phyloP scores from a whole-genome alignment of 495 filamentous ascomycete genomes.

The Parachaetomium inaequale region DNA sequence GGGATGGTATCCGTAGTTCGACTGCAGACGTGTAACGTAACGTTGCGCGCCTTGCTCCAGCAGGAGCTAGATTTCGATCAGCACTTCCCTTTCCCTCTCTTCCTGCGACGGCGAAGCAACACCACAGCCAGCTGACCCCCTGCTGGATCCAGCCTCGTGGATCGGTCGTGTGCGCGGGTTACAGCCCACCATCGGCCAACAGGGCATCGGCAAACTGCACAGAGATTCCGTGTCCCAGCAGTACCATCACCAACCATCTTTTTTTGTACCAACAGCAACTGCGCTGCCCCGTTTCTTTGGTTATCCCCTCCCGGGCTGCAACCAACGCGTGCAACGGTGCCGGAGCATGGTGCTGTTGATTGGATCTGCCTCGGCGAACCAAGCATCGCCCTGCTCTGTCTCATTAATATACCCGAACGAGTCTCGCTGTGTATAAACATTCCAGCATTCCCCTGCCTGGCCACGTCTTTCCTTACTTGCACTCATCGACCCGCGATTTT shows the following conservation, averaged over 20 bases:
- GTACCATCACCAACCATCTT: background rate
- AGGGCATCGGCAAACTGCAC: background rate
- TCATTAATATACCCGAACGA: conserved; percentile 12
- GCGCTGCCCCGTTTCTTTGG: conserved; percentile 3
- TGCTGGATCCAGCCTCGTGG: conserved; percentile 9
- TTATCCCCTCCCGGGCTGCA: conserved; percentile 6
- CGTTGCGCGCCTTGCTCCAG: conserved; percentile 29
- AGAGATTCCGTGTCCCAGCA: background rate
- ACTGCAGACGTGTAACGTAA: conserved; percentile 31
- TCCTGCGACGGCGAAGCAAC: background rate
- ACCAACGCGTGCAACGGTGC: conserved; percentile 18
- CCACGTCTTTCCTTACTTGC: background rate
- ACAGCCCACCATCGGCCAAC: background rate
- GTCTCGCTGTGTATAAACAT: conserved; percentile 13
- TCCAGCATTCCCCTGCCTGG: conserved; percentile 2
- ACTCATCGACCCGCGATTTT: background rate
- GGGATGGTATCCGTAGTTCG: background rate
- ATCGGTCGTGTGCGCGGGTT: conserved; percentile 2
- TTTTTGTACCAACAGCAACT: conserved; percentile 5
- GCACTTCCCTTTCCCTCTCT: background rate
- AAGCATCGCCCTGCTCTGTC: conserved; percentile 12
- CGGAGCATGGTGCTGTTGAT: conserved; percentile 3
- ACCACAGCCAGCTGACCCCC: conserved; percentile 6
- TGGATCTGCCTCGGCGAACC: conserved; percentile 10
- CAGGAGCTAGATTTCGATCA: conserved; percentile 16